phyloP scores from a whole-genome alignment of 2,329 filamentous ascomycete genomes.

The Epichloe gansuensis region DNA sequence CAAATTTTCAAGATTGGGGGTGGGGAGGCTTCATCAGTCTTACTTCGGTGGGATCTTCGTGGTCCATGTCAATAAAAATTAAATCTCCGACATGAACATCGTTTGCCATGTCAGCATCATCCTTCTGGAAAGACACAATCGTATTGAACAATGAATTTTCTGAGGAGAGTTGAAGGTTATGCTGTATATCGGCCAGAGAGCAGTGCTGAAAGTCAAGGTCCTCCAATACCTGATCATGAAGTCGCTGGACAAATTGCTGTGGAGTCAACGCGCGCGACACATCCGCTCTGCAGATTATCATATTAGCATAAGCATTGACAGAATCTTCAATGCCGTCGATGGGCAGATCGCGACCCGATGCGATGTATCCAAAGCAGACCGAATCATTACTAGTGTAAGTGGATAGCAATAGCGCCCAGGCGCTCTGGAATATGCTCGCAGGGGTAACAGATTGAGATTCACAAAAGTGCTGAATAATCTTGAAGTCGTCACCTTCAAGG shows the following conservation, averaged over 20 bases:
- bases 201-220: constrained; percentile 34
- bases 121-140: constrained; percentile 19
- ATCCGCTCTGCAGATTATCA: constrained; percentile 1
- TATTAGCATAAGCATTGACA: constrained; percentile 3
- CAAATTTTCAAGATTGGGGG: no score
- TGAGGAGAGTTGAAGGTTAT: constrained; percentile 12
- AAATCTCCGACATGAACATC: background rate
- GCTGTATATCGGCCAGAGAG: constrained; percentile 35
- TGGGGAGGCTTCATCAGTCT: background rate
- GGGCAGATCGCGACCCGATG: constrained; percentile 1
- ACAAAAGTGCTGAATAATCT: constrained; percentile 20
- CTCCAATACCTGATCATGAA: constrained; percentile 33
- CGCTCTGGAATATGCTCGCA: constrained; percentile 4
- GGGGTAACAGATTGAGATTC: constrained; percentile 18
- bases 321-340: constrained; percentile 2
- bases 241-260: constrained; percentile 17
- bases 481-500: background rate
- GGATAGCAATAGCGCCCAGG: constrained; percentile 9
- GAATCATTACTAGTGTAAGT: constrained; percentile 1
- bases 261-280: constrained; percentile 20
- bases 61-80: background rate
- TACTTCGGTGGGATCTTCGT: constrained; percentile 4
- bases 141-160: constrained; percentile 19
- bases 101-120: background rate
- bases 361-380: constrained; percentile 3